A percentile compares a stretch with the other conserved stretches of the same genome.
Evolutionary conservation across 176 grass and related monocot species (phyloP).

Genomic region (Raddia guianensis): DNA sequence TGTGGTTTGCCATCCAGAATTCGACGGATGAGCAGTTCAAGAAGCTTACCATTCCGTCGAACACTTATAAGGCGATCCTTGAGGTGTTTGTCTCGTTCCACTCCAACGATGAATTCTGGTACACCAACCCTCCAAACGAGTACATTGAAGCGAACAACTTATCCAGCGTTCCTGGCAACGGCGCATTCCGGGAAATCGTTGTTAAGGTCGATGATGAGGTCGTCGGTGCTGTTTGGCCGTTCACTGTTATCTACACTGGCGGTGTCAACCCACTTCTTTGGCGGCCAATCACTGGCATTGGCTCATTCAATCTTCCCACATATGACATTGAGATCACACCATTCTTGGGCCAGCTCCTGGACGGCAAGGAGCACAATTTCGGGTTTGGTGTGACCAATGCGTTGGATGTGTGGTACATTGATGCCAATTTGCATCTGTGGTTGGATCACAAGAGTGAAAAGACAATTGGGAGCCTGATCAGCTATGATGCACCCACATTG

Average conservation of each 20-base stretch:
- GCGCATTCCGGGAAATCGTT: conserved; percentile 56
- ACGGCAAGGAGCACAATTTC: conserved; percentile 52
- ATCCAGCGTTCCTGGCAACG: conserved; percentile 41
- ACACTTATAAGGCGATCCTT: conserved; percentile 67
- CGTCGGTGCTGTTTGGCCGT: conserved; percentile 64
- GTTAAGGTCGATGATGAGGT: conserved; percentile 45
- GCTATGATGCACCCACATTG: conserved; percentile 33
- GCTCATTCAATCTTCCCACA: conserved; percentile 55
- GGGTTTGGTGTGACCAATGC: conserved; percentile 60
- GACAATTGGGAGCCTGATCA: conserved; percentile 37
- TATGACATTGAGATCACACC: conserved; percentile 72
- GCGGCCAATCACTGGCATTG: conserved; percentile 58
- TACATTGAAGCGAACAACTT: conserved; percentile 51
- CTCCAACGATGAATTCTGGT: not conserved
- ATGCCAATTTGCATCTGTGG: conserved; percentile 58
- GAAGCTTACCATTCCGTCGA: conserved; percentile 52
- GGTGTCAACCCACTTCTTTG: conserved; percentile 67
- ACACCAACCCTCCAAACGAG: conserved; percentile 22
- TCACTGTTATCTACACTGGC: conserved; percentile 62
- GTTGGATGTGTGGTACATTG: conserved; percentile 53
- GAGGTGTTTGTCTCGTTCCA: conserved; percentile 74
- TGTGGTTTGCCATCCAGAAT: conserved; percentile 60
- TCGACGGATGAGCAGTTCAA: conserved; percentile 46
- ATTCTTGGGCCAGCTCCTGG: conserved; percentile 59
- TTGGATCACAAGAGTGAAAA: conserved; percentile 43